Evolutionary conservation across 202 grass and related monocot species (phyloP).

Genomic region (Alloteropsis angusta): DNA sequence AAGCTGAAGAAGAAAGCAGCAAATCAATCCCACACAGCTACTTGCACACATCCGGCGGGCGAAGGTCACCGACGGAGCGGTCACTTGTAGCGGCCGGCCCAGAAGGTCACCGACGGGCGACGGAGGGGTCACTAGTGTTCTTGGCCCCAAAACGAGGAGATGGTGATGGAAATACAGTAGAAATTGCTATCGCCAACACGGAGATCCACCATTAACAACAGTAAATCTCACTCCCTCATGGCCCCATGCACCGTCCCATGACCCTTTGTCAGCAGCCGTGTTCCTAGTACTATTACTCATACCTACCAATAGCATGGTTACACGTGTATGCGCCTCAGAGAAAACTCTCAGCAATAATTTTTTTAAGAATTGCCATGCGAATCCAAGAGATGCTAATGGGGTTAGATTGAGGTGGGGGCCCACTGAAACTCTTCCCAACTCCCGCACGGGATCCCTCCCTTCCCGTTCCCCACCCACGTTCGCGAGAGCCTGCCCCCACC

Average conservation of each 20-base stretch:
- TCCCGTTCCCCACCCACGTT: too few species aligned
- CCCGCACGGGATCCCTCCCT: too few species aligned
- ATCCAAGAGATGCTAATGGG: too few species aligned
- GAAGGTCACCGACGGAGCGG: not conserved
- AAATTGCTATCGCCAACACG: not conserved
- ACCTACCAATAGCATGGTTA: not conserved
- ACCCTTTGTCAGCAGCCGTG: not conserved
- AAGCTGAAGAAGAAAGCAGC: not conserved
- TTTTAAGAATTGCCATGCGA: too few species aligned
- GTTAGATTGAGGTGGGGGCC: too few species aligned
- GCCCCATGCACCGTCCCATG: conserved; percentile 34
- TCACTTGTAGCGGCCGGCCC: conserved; percentile 68
- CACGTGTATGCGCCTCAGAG: not conserved
- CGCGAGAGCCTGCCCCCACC: too few species aligned
- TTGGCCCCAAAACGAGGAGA: not conserved
- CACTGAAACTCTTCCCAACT: too few species aligned
- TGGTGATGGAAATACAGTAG: not conserved
- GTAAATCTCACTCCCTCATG: not conserved
- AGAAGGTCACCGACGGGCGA: conserved; percentile 63
- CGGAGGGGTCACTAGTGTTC: conserved; percentile 18
- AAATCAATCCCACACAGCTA: not conserved
- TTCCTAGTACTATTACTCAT: not conserved
- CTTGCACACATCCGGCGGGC: not conserved
- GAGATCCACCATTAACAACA: not conserved
- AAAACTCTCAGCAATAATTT: not conserved